phyloP scores from a whole-genome alignment of 495 filamentous ascomycete genomes.

The Aspergillus ostianus region DNA sequence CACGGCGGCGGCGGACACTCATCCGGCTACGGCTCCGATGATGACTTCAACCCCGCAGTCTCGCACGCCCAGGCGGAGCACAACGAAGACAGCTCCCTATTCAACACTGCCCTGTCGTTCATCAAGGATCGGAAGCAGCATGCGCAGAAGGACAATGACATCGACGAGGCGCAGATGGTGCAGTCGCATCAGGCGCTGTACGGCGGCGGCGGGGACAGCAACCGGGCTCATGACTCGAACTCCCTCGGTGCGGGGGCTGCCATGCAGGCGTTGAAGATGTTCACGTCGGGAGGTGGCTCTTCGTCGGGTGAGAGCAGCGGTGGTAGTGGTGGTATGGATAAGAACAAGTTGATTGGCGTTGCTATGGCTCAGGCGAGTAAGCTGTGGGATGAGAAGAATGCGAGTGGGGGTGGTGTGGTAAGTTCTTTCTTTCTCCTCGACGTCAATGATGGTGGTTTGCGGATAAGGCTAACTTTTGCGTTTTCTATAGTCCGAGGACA shows the following conservation, averaged over 20 bases:
- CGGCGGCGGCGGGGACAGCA: constrained; percentile 30
- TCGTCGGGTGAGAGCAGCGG: constrained; percentile 7
- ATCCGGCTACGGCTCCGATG: constrained; percentile 16
- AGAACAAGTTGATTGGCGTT: constrained; percentile 64
- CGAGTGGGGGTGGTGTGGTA: constrained; percentile 47
- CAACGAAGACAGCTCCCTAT: constrained; percentile 40
- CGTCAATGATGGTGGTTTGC: no score
- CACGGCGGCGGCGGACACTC: constrained; percentile 12
- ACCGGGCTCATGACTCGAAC: constrained; percentile 32
- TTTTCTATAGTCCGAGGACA: constrained; percentile 42
- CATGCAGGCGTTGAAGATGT: constrained; percentile 69
- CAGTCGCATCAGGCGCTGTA: constrained; percentile 58
- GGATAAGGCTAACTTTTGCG: constrained; percentile 21
- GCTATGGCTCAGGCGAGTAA: constrained; percentile 67
- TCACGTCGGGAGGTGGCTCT: constrained; percentile 35
- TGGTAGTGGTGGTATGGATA: constrained; percentile 34
- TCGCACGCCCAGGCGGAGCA: constrained; percentile 47
- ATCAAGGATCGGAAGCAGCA: constrained; percentile 43
- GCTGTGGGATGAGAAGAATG: constrained; percentile 59
- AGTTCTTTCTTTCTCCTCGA: constrained; percentile 26
- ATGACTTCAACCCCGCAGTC: constrained; percentile 48
- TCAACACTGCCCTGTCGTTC: constrained; percentile 48
- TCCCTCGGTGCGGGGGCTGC: constrained; percentile 61
- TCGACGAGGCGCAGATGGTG: constrained; percentile 58
- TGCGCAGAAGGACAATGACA: constrained; percentile 31